Evolutionary conservation across 495 filamentous ascomycete genomes (phyloP).

Genomic region (Mycothermus thermophilus): DNA sequence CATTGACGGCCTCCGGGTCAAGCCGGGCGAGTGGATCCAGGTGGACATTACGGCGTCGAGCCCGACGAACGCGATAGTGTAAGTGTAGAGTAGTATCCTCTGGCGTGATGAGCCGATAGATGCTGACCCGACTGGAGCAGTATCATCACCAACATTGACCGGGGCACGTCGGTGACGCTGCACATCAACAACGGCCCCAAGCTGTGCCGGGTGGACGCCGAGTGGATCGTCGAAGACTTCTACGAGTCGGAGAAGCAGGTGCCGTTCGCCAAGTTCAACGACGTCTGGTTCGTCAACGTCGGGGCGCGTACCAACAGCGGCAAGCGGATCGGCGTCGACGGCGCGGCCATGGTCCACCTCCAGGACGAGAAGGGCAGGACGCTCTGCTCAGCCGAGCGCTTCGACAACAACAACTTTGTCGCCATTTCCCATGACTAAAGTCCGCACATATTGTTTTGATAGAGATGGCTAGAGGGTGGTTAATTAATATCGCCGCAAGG

Average conservation of each 20-base stretch:
- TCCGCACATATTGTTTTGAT: neutral
- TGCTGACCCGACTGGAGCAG: too few species aligned
- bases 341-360: constrained; percentile 16
- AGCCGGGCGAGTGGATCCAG: constrained; percentile 41
- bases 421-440: constrained; percentile 1
- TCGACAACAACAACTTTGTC: constrained; percentile 15
- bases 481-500: too few species aligned
- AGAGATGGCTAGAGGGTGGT: too few species aligned
- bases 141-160: constrained; percentile 36
- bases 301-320: constrained; percentile 11
- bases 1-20: constrained; percentile 34
- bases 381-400: constrained; percentile 13
- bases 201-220: constrained; percentile 21
- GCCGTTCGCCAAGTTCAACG: constrained; percentile 20
- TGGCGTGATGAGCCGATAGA: too few species aligned
- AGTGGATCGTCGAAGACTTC: constrained; percentile 30
- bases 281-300: constrained; percentile 24
- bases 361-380: constrained; percentile 9
- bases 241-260: constrained; percentile 16
- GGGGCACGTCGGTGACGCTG: constrained; percentile 34
- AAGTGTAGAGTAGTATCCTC: too few species aligned
- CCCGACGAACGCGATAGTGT: constrained; percentile 31
- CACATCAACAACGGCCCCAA: constrained; percentile 22
- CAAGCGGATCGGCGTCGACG: constrained; percentile 13
- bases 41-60: constrained; percentile 34